These are phyloP conservation scores for Colletotrichum eleusines DNA, from an alignment of 2,329 filamentous ascomycete genomes.

Conservation along the genomic window DNA sequence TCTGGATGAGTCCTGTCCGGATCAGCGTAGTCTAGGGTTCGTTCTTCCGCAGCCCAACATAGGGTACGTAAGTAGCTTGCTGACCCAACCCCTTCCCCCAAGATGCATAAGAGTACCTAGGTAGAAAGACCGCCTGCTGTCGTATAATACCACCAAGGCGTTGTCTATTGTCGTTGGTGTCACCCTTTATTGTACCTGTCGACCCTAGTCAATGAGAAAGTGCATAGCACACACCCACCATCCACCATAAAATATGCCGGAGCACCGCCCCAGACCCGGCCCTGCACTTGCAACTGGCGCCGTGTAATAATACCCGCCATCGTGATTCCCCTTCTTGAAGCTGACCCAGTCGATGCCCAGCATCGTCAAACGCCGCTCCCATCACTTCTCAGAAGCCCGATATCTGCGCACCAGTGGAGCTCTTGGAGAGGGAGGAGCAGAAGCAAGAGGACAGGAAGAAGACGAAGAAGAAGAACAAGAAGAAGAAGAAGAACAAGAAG, in stretches of 20 bases:
- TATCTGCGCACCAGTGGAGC: conserved; percentile 39
- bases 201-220: background rate
- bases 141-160: background rate
- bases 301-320: conserved; percentile 31
- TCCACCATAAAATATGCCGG: background rate
- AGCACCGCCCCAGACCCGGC: conserved; percentile 30
- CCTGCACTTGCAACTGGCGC: conserved; percentile 21
- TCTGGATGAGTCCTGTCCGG: conserved; percentile 17
- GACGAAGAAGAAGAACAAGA: no score
- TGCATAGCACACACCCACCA: background rate
- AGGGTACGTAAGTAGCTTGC: conserved; percentile 7
- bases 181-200: background rate
- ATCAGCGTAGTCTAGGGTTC: conserved; percentile 24
- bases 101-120: background rate
- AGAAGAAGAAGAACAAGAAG: no score
- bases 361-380: conserved; percentile 35
- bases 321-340: conserved; percentile 7
- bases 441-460: background rate
- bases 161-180: conserved; percentile 11
- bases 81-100: background rate
- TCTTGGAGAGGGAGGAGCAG: conserved; percentile 19
- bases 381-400: conserved; percentile 29
- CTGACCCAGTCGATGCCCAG: conserved; percentile 40
- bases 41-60: conserved; percentile 8
- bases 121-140: background rate